Percentiles rank a stretch among this genome's conserved stretches.
Conservation (phyloP, 805 yeast species). For the Lipomyces yamadae region DNA sequence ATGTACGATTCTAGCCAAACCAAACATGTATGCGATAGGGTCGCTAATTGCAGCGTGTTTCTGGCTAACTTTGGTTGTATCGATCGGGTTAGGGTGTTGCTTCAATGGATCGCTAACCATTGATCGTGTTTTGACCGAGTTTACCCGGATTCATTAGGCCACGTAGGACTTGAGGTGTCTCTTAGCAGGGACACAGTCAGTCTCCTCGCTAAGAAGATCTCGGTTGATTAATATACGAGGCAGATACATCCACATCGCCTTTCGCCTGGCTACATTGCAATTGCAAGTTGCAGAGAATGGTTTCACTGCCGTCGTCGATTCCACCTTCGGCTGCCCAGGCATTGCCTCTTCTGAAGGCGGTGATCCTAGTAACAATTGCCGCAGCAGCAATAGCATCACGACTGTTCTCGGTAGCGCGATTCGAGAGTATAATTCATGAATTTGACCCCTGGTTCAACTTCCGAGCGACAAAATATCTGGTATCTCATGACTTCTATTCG, state of each 20-base stretch:
- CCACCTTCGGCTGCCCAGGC: conserved; percentile 18
- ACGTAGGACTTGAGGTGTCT: not conserved
- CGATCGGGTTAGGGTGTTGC: not conserved
- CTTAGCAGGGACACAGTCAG: no score
- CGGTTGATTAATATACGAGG: not conserved
- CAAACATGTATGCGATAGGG: not conserved
- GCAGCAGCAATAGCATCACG: conserved; percentile 93
- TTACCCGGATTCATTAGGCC: not conserved
- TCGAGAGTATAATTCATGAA: conserved; percentile 96
- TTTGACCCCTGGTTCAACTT: conserved; percentile 94
- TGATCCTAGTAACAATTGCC: conserved; percentile 31
- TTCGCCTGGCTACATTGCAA: not conserved
- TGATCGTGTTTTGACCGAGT: not conserved
- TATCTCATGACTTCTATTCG: conserved; percentile 80
- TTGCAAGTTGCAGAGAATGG: not conserved
- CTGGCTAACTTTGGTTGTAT: no score
- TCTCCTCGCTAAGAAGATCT: not conserved
- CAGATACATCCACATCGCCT: not conserved
- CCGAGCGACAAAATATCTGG: conserved; percentile 93
- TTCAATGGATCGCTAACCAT: not conserved
- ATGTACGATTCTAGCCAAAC: not conserved
- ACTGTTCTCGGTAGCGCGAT: conserved; percentile 92
- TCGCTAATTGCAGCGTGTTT: no score
- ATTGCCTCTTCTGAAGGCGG: conserved; percentile 27
- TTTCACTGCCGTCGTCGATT: conserved; percentile 10